Evolutionary conservation across 2,329 filamentous ascomycete species (phyloP), one percentile per base, ranked within the genome.

Genomic region (Chaetomium sp.): DNA sequence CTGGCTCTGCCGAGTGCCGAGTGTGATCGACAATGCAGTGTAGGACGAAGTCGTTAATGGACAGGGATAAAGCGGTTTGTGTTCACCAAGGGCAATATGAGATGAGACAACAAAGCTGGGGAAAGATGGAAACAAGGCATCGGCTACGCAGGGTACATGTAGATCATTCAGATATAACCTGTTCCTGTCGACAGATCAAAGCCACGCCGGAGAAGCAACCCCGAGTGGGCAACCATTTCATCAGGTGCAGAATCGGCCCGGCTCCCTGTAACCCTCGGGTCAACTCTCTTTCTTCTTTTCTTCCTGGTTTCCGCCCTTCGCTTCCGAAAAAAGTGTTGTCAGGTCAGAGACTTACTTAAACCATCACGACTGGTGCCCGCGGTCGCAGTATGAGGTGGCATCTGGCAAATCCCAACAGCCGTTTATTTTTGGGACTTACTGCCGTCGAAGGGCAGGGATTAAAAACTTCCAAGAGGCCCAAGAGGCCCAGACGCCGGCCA

Each of bases 391-490:
- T 29, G 21, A 45, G 53, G 60, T 62, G 31, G 8, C 60, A 62
- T 62, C 51, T 49, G 25, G 35, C 25, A 57, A 50, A 35, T 25
- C n/a, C 7, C 51, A 21, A 23, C n/a, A n/a, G 19, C 38, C 53
- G 42, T 53, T 57, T 62, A 62, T 62, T 62, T 57, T 62, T 57
- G 53, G 60, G 6, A n/a, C 6, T 42, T 5, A 42, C 38, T n/a
- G 38, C 5, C 31, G 59, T 61, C 59, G 33, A 33, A 21, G 35
- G 45, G 23, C 31, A 23, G 38, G 38, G 58, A 2, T 16, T 16
- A 33, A 35, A 23, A 29, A 13, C 19, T 19, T 25, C 38, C 51
- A n/a, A 47, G 23, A 47, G 27, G 54, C 19, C 35, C 50, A 19
- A 47, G 25, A 47, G 27, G 54, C n/a, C 51, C 27, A 57, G 60